Conservation (phyloP, 192 early-diverging fungal species). For the Geosiphon pyriformis region DNA sequence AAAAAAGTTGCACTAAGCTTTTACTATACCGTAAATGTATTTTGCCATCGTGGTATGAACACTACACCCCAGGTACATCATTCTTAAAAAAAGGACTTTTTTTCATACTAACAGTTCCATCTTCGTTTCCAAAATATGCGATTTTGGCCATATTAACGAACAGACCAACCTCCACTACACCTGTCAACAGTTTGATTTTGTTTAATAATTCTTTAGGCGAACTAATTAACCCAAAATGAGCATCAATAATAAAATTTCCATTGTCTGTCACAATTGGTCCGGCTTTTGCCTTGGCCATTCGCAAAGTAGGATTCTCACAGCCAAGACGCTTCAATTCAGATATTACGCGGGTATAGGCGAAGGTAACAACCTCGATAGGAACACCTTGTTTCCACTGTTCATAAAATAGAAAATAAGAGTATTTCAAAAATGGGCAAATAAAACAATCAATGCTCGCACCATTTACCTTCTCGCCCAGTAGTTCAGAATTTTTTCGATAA, state of each 20-base stretch:
- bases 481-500: constrained; percentile 74
- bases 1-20: too few relatives aligned
- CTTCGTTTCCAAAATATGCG: constrained; percentile 81
- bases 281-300: constrained; percentile 84
- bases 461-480: constrained; percentile 63
- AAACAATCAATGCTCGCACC: not conserved
- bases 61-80: too few relatives aligned
- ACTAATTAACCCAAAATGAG: constrained; percentile 69
- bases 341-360: constrained; percentile 69
- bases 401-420: not conserved
- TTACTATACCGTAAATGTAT: too few relatives aligned
- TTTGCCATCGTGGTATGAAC: too few relatives aligned
- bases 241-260: constrained; percentile 90
- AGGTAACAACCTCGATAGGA: constrained; percentile 85
- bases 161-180: constrained; percentile 89
- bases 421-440: constrained; percentile 4
- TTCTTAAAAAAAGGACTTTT: not conserved
- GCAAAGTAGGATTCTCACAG: constrained; percentile 53
- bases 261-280: constrained; percentile 94
- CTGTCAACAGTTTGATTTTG: constrained; percentile 70
- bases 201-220: constrained; percentile 44
- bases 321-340: constrained; percentile 38
- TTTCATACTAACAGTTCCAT: constrained; percentile 40
- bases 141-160: constrained; percentile 80
- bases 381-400: constrained; percentile 81